Conservation (phyloP, 495 filamentous ascomycete genomes). For the Penicillium antarcticum region DNA sequence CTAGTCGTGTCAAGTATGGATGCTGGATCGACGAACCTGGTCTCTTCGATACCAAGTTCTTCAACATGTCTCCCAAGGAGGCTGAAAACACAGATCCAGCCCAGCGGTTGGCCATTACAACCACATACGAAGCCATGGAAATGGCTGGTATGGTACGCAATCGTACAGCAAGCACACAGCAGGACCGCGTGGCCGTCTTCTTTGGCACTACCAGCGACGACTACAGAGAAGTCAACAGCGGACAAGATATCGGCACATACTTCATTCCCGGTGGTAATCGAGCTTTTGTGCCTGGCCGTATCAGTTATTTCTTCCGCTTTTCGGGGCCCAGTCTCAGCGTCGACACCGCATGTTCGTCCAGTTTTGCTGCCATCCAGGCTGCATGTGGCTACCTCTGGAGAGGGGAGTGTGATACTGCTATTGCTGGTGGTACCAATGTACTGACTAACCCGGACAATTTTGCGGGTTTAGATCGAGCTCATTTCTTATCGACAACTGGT, state of each 20-base stretch:
- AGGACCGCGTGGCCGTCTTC: slow-evolving; percentile 78
- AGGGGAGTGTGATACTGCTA: slow-evolving; percentile 74
- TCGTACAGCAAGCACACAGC: slow-evolving; percentile 69
- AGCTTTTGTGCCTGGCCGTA: slow-evolving; percentile 77
- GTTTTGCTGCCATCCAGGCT: slow-evolving; percentile 71
- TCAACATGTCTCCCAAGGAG: slow-evolving; percentile 90
- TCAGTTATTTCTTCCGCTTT: slow-evolving; percentile 81
- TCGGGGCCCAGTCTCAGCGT: slow-evolving; percentile 74
- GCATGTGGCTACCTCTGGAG: slow-evolving; percentile 73
- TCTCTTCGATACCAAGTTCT: slow-evolving; percentile 81
- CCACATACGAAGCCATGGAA: slow-evolving; percentile 82
- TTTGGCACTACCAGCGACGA: slow-evolving; percentile 86
- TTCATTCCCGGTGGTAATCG: slow-evolving; percentile 82
- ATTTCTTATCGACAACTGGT: slow-evolving; percentile 72
- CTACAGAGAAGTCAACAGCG: slow-evolving; percentile 78
- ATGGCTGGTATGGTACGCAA: slow-evolving; percentile 81
- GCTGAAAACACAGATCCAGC: slow-evolving; percentile 81
- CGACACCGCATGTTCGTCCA: slow-evolving; percentile 84
- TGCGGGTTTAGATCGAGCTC: slow-evolving; percentile 68
- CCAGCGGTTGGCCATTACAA: slow-evolving; percentile 74
- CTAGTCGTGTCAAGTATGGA: slow-evolving; percentile 70
- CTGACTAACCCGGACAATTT: slow-evolving; percentile 80
- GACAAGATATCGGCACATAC: slow-evolving; percentile 82
- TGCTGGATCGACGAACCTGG: slow-evolving; percentile 78
- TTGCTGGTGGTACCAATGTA: slow-evolving; percentile 72